Percentiles rank a stretch among this genome's conserved stretches.
phyloP scores from a whole-genome alignment of 805 yeast species.

The Pichia paraexigua region DNA sequence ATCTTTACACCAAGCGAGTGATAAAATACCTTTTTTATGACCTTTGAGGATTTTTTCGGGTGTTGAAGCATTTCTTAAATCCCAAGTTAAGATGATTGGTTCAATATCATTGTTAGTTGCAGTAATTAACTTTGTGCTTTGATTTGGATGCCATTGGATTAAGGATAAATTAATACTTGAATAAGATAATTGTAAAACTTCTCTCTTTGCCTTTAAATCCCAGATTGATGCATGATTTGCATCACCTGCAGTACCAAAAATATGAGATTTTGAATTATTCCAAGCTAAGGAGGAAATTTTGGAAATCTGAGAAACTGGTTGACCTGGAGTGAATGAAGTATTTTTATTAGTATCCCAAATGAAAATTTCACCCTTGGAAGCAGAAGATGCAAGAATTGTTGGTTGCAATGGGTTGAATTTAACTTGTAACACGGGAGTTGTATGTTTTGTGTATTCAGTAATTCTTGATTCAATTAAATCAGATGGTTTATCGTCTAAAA shows the following conservation, averaged over 20 bases:
- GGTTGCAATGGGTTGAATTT: slow-evolving; percentile 70
- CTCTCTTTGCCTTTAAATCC: slow-evolving; percentile 84
- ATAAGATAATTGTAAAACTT: slow-evolving; percentile 78
- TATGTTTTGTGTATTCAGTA: slow-evolving; percentile 49
- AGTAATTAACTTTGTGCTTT: slow-evolving; percentile 79
- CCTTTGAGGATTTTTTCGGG: slow-evolving; percentile 74
- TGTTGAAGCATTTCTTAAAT: slow-evolving; percentile 84
- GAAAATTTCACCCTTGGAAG: slow-evolving; percentile 78
- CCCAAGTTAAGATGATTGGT: slow-evolving; percentile 87
- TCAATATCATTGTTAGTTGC: slow-evolving; percentile 76
- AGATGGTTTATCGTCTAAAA: slow-evolving; percentile 30
- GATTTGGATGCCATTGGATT: slow-evolving; percentile 93
- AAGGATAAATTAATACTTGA: slow-evolving; percentile 65
- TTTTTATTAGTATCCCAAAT: slow-evolving; percentile 79
- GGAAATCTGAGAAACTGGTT: slow-evolving; percentile 71
- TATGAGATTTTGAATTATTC: slow-evolving; percentile 78
- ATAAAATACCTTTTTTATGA: slow-evolving; percentile 80
- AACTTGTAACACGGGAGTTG: slow-evolving; percentile 62
- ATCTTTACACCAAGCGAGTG: slow-evolving; percentile 87
- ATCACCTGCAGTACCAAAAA: slow-evolving; percentile 83
- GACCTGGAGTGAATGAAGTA: slow-evolving; percentile 59
- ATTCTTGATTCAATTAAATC: slow-evolving; percentile 39
- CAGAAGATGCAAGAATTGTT: slow-evolving; percentile 77
- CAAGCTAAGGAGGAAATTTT: slow-evolving; percentile 78
- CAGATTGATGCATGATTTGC: slow-evolving; percentile 86